phyloP scores from a whole-genome alignment of 768 basidiomycete species.

The Suillus plorans region DNA sequence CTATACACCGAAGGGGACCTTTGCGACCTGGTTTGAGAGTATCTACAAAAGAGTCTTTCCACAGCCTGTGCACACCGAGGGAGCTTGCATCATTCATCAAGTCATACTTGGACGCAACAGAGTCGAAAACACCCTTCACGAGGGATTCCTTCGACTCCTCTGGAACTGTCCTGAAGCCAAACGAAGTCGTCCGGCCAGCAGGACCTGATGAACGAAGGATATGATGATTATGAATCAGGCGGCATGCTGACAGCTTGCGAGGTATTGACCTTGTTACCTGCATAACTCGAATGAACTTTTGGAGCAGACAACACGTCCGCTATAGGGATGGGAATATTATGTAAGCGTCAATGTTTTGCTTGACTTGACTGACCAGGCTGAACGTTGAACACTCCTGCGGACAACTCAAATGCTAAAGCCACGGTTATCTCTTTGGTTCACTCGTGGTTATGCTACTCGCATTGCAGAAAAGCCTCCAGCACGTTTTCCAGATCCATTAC shows the following conservation, averaged over 20 bases:
- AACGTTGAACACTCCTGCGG: not conserved
- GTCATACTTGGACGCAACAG: slow-evolving; percentile 94
- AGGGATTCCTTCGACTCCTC: slow-evolving; percentile 85
- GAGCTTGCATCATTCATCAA: slow-evolving; percentile 99
- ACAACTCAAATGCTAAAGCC: slow-evolving; percentile 20
- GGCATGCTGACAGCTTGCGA: not conserved
- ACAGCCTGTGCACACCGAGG: slow-evolving; percentile 90
- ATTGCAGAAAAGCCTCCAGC: slow-evolving; percentile 45
- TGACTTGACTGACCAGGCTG: not conserved
- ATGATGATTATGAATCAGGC: slow-evolving; percentile 21
- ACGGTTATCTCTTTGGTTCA: slow-evolving; percentile 18
- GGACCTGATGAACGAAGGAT: slow-evolving; percentile 11
- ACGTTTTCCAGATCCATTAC: slow-evolving; percentile 57
- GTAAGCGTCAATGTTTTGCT: not conserved
- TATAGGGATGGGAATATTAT: slow-evolving; percentile 1
- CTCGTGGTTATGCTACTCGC: slow-evolving; percentile 42
- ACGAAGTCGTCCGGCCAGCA: slow-evolving; percentile 66
- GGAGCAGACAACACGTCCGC: not conserved
- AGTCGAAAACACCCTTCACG: slow-evolving; percentile 92
- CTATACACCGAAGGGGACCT: slow-evolving; percentile 79
- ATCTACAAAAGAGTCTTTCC: slow-evolving; percentile 91
- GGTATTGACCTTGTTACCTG: slow-evolving; percentile 4
- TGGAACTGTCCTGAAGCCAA: slow-evolving; percentile 89
- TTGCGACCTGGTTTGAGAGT: slow-evolving; percentile 73
- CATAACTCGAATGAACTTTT: not conserved